These are phyloP conservation scores for Penicillium ochrochloron DNA, from an alignment of 495 filamentous ascomycete species.

Conservation along the genomic window DNA sequence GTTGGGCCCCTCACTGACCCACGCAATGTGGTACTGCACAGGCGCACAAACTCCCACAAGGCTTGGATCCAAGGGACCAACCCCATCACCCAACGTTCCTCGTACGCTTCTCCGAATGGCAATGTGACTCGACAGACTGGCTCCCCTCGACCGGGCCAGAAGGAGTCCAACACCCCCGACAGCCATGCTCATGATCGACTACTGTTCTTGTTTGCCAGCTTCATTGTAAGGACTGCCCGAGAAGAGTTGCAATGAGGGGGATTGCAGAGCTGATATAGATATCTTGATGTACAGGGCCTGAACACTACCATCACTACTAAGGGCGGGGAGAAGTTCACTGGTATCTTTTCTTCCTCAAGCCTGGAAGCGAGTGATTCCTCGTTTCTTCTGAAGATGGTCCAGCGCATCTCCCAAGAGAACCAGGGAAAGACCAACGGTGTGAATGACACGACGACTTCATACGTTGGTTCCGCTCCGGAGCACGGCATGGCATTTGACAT, in stretches of 20 bases:
- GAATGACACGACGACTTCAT: constrained; percentile 54
- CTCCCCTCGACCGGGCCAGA: constrained; percentile 44
- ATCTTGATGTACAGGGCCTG: constrained; percentile 59
- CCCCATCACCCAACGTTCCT: constrained; percentile 65
- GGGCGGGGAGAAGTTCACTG: constrained; percentile 73
- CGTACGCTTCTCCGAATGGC: constrained; percentile 58
- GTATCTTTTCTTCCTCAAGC: constrained; percentile 66
- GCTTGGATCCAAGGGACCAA: constrained; percentile 69
- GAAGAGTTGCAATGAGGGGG: constrained; percentile 8
- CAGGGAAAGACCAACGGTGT: constrained; percentile 61
- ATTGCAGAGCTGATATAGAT: constrained; percentile 24
- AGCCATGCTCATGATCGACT: constrained; percentile 69
- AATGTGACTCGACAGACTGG: constrained; percentile 49
- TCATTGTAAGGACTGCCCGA: constrained; percentile 57
- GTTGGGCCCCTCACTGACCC: constrained; percentile 23
- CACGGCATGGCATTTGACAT: constrained; percentile 79
- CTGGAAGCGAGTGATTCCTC: constrained; percentile 61
- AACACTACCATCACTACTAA: constrained; percentile 68
- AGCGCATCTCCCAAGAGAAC: constrained; percentile 57
- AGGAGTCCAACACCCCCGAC: constrained; percentile 62
- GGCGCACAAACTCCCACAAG: constrained; percentile 59
- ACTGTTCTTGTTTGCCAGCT: constrained; percentile 64
- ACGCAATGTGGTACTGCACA: constrained; percentile 35
- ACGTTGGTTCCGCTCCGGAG: constrained; percentile 64
- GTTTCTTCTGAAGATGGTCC: constrained; percentile 83